Base-by-base conservation (phyloP, 257 asterid species). In the Solanum paucissectum region DNA sequence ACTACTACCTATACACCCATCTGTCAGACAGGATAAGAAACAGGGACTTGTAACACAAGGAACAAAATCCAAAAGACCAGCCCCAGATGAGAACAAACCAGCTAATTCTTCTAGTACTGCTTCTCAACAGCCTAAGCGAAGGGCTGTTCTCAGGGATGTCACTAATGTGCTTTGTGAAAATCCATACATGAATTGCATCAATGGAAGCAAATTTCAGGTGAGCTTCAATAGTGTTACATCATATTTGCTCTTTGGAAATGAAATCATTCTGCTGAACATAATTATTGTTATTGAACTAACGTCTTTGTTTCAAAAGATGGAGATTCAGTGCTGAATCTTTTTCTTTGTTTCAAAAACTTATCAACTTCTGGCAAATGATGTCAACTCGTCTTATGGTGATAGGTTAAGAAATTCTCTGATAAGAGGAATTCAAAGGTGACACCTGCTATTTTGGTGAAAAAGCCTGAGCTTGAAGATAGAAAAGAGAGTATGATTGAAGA, bases 81-180 rank as follows among this genome's bases (percentile, higher is more conserved):
- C 94, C 83, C 72, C 93, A 37, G 97, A 91, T 84, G 90, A 89
- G 86, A 90, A 89, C 74, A 87, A 89, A 72, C 58, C 91, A 40
- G 87, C 89, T 37, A 84, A 36, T 82, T 29, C 27, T 52, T 38
- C 83, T 71, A 86, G 88, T 90, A 84, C 89, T 71, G 89, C 90
- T 73, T 87, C 89, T 83, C 91, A 83, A 87, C 95, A 44, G 89
- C 92, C 55, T 55, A 97, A 97, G 96, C 94, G 89, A 90, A 92
- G 96, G 90, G 95, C 95, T 49, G 96, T 92, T 87, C 98, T 97
- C 73, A 92, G 92, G 90, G 98, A 97, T 93, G 95, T 97, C 85
- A 95, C 98, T 74, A 95, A 97, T 88, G 87, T 92, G 87, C 88
- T 86, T 29, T 93, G 96, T 90, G 92, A 89, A 58, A 93, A 88